phyloP scores from a whole-genome alignment of 2,329 filamentous ascomycete species.

The Trichoderma cornu-damae region DNA sequence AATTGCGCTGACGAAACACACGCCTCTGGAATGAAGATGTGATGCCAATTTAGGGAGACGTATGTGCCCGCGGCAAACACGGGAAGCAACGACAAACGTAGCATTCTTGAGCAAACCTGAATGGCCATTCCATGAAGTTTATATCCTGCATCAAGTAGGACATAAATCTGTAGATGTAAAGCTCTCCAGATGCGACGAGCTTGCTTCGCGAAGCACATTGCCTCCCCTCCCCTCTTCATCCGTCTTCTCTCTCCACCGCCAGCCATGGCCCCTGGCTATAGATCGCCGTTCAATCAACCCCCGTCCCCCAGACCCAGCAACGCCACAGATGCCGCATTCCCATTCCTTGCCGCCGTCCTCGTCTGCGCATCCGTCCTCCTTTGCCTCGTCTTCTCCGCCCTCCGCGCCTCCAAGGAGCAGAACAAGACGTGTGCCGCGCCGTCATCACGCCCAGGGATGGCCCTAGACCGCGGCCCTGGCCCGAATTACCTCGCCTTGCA shows the following conservation, averaged over 20 bases:
- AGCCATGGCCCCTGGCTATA: neutral
- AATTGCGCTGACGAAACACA: neutral
- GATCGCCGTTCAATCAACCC: neutral
- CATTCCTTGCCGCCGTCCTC: neutral
- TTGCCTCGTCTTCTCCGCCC: neutral
- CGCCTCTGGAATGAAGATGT: conserved; percentile 3
- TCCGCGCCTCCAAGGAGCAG: neutral
- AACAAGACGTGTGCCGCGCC: neutral
- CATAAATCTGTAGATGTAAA: neutral
- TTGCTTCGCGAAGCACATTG: neutral
- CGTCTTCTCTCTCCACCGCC: neutral
- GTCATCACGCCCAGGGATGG: neutral
- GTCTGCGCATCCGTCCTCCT: neutral
- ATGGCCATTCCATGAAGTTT: neutral
- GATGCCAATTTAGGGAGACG: neutral
- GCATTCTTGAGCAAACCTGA: neutral
- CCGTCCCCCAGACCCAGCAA: neutral
- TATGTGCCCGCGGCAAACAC: neutral
- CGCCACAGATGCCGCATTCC: neutral
- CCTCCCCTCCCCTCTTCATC: neutral
- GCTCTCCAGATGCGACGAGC: neutral
- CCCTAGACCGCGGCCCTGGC: neutral
- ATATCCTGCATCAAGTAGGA: neutral
- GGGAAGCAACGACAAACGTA: neutral
- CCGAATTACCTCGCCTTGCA: neutral